Base-by-base conservation (phyloP, 495 filamentous ascomycete species). In the Xylaria bambusicola region DNA sequence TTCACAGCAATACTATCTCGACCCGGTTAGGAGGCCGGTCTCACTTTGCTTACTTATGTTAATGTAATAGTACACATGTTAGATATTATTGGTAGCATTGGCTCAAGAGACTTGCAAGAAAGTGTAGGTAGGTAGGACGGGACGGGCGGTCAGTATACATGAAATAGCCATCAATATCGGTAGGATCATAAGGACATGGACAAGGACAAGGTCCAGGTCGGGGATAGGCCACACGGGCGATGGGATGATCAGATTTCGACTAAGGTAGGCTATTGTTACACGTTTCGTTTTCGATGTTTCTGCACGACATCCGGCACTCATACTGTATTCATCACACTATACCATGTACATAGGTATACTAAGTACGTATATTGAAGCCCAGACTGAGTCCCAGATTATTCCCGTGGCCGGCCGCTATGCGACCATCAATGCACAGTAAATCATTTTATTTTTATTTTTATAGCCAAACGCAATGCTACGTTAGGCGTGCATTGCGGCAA, bases 271-370 rank as follows among this genome's bases (percentile, higher is more conserved):
- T 17, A 24, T 35, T 20, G 56, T 58, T 58, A 58, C 56, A 58
- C 56, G 35, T 18, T n/a, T n/a, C n/a, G n/a, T n/a, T n/a, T n/a
- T 45, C 46, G 51, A 51, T 58, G 44, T 24, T 38, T 5, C 56
- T 58, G 56, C 56, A 58, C 56, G 56, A 58, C 56, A 58, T 58
- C 27, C 56, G 56, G 20, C 33, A 42, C 23, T 20, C 44, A 29
- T 31, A 27, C 3, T 18, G 23, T 42, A 40, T 44, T 50, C 23
- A 44, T 6, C 20, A 33, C 33, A 40, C 35, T 50, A n/a, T n/a
- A n/a, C n/a, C n/a, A n/a, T n/a, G n/a, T n/a, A n/a, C n/a, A n/a
- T n/a, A n/a, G n/a, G n/a, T n/a, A n/a, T n/a, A n/a, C n/a, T n/a
- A n/a, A n/a, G n/a, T n/a, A n/a, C n/a, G n/a, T n/a, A n/a, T n/a